A percentile compares a stretch with the other conserved stretches of the same genome.
Evolutionary conservation across 106 monocot species (phyloP).

Genomic region (Dendrobium chrysotoxum): DNA sequence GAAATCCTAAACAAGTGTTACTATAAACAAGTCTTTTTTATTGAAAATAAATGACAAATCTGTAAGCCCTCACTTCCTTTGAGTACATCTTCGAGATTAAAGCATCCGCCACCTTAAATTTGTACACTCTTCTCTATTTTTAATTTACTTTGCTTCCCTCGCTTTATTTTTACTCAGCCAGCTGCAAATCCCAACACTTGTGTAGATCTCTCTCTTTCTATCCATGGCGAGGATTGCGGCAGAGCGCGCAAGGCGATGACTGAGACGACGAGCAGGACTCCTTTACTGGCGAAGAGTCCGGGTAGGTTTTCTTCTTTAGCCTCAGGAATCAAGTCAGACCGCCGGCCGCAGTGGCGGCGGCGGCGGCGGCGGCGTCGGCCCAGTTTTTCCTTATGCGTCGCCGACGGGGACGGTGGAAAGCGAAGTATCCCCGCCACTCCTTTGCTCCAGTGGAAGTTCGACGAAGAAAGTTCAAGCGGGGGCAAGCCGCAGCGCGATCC

Average conservation of each 20-base stretch:
- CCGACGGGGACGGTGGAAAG: not conserved
- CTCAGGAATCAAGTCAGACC: not conserved
- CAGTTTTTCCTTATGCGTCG: not conserved
- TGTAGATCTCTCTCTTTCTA: no score
- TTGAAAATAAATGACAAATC: no score
- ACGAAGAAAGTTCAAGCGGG: slow-evolving; percentile 13
- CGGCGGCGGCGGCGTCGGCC: slow-evolving; percentile 25
- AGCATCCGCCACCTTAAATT: no score
- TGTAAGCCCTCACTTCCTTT: no score
- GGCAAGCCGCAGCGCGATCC: not conserved
- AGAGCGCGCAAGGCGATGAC: not conserved
- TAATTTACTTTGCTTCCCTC: no score
- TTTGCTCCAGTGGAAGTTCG: slow-evolving; percentile 66
- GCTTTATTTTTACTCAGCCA: no score
- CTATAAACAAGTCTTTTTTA: no score
- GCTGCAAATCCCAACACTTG: no score
- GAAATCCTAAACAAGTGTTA: no score
- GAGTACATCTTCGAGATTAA: no score
- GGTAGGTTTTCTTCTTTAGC: not conserved
- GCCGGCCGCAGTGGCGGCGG: not conserved
- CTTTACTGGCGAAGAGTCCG: not conserved
- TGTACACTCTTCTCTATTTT: no score
- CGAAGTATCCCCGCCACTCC: slow-evolving; percentile 69
- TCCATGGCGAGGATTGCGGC: not conserved
- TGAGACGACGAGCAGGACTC: not conserved